A percentile compares a stretch with the other conserved stretches of the same genome.
phyloP scores from a whole-genome alignment of 805 yeast genomes.

The Yueomyces sp. region DNA sequence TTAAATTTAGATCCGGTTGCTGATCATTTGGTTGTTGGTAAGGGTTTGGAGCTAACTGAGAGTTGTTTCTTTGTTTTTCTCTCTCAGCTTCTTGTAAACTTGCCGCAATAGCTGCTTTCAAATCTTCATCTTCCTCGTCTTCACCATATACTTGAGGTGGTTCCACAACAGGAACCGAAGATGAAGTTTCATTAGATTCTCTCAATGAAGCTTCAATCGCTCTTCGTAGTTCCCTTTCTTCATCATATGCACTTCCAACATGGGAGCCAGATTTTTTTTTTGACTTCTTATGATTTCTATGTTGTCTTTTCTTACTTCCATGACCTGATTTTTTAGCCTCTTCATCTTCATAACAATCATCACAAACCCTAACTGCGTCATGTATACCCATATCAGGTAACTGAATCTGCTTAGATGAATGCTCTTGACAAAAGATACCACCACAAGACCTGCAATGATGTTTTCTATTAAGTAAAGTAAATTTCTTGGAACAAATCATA shows the following conservation, averaged over 20 bases:
- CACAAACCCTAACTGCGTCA: constrained; percentile 89
- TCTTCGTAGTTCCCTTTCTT: constrained; percentile 60
- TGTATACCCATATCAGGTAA: constrained; percentile 76
- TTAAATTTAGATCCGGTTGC: constrained; percentile 1
- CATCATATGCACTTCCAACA: constrained; percentile 48
- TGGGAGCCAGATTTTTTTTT: constrained; percentile 8
- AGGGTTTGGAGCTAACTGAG: constrained; percentile 2
- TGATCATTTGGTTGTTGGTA: constrained; percentile 4
- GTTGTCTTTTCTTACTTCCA: constrained; percentile 7
- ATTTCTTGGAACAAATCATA: constrained; percentile 78
- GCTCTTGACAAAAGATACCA: constrained; percentile 78
- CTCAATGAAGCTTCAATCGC: constrained; percentile 72
- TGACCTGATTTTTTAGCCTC: constrained; percentile 24
- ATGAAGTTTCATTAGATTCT: constrained; percentile 27
- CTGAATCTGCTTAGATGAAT: constrained; percentile 61
- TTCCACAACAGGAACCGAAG: constrained; percentile 8
- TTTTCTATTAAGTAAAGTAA: constrained; percentile 73
- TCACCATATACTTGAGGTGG: constrained; percentile 13
- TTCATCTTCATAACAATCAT: constrained; percentile 63
- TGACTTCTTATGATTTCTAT: constrained; percentile 14
- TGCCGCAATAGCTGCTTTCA: constrained; percentile 90
- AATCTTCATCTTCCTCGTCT: constrained; percentile 71
- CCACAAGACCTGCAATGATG: constrained; percentile 98
- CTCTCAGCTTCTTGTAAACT: constrained; percentile 62
- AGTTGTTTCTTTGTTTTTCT: constrained; percentile 19